A percentile compares a stretch with the other conserved stretches of the same genome.
phyloP scores from a whole-genome alignment of 169 alveolate species.

The Ichthyophthirius multifiliis region DNA sequence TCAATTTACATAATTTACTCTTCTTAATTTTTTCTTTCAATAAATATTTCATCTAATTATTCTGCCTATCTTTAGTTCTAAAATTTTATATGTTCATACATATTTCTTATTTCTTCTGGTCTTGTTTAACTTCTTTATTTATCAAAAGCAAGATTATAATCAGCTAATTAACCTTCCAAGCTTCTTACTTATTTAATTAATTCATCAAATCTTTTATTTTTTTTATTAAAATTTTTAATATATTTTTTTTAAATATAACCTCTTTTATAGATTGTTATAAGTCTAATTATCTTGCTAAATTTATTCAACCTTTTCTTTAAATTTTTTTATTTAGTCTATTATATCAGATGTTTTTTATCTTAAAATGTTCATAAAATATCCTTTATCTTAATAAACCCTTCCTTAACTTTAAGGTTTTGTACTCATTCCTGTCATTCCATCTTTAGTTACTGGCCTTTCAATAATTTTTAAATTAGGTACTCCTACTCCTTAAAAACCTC shows the following conservation, averaged over 20 bases:
- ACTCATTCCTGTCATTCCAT: conserved; percentile 77
- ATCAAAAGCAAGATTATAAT: conserved; percentile 90
- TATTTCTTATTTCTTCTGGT: conserved; percentile 87
- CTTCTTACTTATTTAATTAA: conserved; percentile 79
- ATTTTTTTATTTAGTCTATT: conserved; percentile 64
- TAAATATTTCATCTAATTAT: conserved; percentile 80
- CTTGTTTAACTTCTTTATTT: conserved; percentile 84
- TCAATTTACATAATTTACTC: conserved; percentile 74
- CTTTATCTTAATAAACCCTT: conserved; percentile 58
- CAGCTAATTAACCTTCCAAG: conserved; percentile 92
- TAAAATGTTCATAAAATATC: conserved; percentile 37
- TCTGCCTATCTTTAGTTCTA: conserved; percentile 82
- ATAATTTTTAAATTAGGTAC: conserved; percentile 67
- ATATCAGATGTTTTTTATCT: conserved; percentile 59
- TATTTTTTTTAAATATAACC: conserved; percentile 13
- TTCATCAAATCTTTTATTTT: conserved; percentile 46
- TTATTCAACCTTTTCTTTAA: conserved; percentile 72
- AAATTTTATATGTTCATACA: conserved; percentile 73
- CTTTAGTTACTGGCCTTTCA: conserved; percentile 84
- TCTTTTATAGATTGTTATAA: conserved; percentile 65
- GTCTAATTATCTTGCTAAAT: conserved; percentile 68
- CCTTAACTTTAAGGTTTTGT: conserved; percentile 67
- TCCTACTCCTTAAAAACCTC: conserved; percentile 48
- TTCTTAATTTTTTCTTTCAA: conserved; percentile 84
- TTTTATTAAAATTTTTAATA: not conserved